phyloP scores from a whole-genome alignment of 2,329 filamentous ascomycete genomes.

The Penicillium sp. region DNA sequence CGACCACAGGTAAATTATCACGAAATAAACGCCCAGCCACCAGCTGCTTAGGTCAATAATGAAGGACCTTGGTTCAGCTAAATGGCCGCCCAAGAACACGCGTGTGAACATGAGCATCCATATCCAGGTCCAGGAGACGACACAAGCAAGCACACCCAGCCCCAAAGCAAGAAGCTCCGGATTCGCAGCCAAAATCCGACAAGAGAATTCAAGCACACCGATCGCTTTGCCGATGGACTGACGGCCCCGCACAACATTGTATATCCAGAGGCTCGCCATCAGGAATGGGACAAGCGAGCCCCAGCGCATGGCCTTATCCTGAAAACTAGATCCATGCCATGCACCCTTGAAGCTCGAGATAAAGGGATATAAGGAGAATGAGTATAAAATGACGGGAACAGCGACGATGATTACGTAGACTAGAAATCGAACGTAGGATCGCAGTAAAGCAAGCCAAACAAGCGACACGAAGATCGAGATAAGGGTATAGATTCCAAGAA shows the following conservation, averaged over 20 bases:
- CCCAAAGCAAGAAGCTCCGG: conserved; percentile 81
- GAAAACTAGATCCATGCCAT: conserved; percentile 72
- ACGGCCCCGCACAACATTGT: conserved; percentile 76
- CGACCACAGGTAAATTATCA: conserved; percentile 95
- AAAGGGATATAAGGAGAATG: conserved; percentile 88
- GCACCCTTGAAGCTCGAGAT: conserved; percentile 81
- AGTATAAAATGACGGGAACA: conserved; percentile 81
- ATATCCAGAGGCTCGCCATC: conserved; percentile 75
- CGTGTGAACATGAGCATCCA: conserved; percentile 97
- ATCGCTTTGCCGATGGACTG: conserved; percentile 79
- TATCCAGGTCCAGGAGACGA: conserved; percentile 89
- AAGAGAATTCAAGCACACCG: conserved; percentile 87
- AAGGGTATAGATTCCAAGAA: conserved; percentile 86
- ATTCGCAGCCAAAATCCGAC: conserved; percentile 80
- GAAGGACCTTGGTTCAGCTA: conserved; percentile 64
- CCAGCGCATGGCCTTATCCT: conserved; percentile 89
- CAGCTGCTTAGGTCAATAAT: conserved; percentile 85
- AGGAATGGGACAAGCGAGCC: conserved; percentile 73
- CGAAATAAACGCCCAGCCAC: conserved; percentile 92
- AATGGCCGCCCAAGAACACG: conserved; percentile 89
- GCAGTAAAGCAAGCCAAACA: conserved; percentile 83
- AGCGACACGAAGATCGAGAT: conserved; percentile 86
- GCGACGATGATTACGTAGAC: conserved; percentile 78
- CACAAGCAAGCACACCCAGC: conserved; percentile 69
- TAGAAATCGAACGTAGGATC: conserved; percentile 83